Evolutionary conservation across 805 yeast genomes (phyloP).

Genomic region (Ogataea ramenticola): DNA sequence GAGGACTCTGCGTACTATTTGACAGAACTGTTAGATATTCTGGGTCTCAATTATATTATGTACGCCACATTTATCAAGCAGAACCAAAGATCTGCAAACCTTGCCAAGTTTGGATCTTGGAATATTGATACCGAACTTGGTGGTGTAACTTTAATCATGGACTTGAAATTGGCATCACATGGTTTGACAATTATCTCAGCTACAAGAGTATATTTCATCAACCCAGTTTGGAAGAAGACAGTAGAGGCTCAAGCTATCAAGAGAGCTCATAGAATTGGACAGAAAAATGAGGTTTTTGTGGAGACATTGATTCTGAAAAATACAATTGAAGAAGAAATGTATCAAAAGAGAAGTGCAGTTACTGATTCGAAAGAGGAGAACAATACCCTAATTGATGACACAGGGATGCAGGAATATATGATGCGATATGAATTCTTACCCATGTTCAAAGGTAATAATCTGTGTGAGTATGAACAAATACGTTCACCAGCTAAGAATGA

Average conservation of each 20-base stretch:
- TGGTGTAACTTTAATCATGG: constrained; percentile 58
- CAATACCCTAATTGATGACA: constrained; percentile 47
- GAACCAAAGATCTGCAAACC: constrained; percentile 42
- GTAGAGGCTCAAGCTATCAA: constrained; percentile 72
- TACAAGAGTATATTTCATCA: constrained; percentile 61
- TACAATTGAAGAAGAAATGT: constrained; percentile 66
- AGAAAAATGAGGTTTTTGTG: constrained; percentile 53
- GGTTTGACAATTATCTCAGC: constrained; percentile 65
- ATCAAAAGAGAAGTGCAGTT: constrained; percentile 25
- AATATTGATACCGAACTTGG: constrained; percentile 34
- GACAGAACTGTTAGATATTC: constrained; percentile 54
- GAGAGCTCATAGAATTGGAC: constrained; percentile 74
- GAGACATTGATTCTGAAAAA: constrained; percentile 57
- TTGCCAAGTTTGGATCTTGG: constrained; percentile 41
- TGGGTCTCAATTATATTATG: constrained; percentile 54
- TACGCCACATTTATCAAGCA: constrained; percentile 56
- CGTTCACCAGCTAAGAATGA: constrained; percentile 16
- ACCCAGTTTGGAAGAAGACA: constrained; percentile 64
- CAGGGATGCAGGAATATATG: constrained; percentile 50
- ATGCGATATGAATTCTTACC: constrained; percentile 41
- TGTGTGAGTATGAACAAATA: constrained; percentile 30
- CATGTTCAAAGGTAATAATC: constrained; percentile 10
- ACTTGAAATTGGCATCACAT: constrained; percentile 58
- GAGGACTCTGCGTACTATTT: constrained; percentile 66
- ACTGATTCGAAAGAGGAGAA: constrained; percentile 8